A percentile compares a stretch with the other conserved stretches of the same genome.
Conservation (phyloP, 306 rosid genomes). For the Rubus idaeus region DNA sequence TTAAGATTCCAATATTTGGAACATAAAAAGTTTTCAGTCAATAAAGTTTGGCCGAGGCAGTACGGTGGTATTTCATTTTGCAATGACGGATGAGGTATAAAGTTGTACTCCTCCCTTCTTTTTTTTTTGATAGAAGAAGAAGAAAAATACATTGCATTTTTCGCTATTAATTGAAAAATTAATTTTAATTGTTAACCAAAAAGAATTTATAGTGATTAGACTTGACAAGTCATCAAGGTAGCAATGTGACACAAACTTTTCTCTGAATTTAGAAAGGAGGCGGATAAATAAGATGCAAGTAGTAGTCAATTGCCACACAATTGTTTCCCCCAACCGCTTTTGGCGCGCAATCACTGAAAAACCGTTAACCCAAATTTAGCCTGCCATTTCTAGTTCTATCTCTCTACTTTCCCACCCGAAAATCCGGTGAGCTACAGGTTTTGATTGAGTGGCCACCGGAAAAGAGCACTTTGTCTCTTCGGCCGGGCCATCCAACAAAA, state of each 20-base stretch:
- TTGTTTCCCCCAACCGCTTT: constrained; percentile 36
- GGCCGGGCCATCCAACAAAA: constrained; percentile 32
- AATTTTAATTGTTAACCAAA: too few relatives aligned
- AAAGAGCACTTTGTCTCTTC: constrained; percentile 29
- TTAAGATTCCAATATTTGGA: too few relatives aligned
- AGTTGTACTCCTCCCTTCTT: too few relatives aligned
- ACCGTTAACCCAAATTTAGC: constrained; percentile 38
- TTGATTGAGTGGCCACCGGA: constrained; percentile 49
- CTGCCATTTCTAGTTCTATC: constrained; percentile 26
- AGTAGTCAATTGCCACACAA: constrained; percentile 17
- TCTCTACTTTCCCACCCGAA: constrained; percentile 31
- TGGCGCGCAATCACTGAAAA: constrained; percentile 52
- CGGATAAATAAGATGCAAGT: neutral
- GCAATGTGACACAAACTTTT: neutral
- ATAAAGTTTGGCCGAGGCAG: too few relatives aligned
- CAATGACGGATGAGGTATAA: too few relatives aligned
- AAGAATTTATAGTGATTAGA: neutral
- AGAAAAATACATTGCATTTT: too few relatives aligned
- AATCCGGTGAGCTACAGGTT: constrained; percentile 34
- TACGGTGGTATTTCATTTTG: too few relatives aligned
- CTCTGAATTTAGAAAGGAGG: neutral
- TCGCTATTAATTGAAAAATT: too few relatives aligned
- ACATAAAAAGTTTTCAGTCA: too few relatives aligned
- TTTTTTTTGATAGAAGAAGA: too few relatives aligned
- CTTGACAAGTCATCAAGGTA: neutral